Evolutionary conservation across 176 grass and related monocot species (phyloP).

Genomic region (Oryza glumipatula): DNA sequence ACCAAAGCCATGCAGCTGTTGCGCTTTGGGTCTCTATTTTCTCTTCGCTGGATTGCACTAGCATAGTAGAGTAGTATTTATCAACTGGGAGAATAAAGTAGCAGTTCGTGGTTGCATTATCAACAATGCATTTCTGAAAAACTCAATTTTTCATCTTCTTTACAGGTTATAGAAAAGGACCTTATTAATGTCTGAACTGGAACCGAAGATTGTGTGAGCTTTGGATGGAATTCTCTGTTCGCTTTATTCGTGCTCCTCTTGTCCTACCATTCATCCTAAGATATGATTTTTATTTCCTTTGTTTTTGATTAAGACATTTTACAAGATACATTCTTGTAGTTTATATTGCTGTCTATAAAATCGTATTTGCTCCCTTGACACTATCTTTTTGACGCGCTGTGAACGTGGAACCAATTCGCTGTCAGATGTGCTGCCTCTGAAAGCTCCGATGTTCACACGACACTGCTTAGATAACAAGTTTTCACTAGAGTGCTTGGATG

Average conservation of each 20-base stretch:
- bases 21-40: constrained; percentile 36
- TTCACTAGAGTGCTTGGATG: neutral
- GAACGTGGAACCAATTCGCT: neutral
- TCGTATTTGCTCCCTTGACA: neutral
- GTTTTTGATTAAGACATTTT: constrained; percentile 20
- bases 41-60: constrained; percentile 54
- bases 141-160: constrained; percentile 28
- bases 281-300: constrained; percentile 4
- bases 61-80: neutral
- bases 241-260: constrained; percentile 9
- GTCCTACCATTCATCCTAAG: neutral
- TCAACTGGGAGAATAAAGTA: constrained; percentile 46
- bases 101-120: constrained; percentile 43
- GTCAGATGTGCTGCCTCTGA: neutral
- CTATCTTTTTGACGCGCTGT: neutral
- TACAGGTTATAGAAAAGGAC: constrained; percentile 44
- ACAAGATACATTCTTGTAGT: neutral
- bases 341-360: neutral
- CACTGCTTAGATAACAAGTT: constrained; percentile 28
- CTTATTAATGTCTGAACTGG: constrained; percentile 9
- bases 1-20: constrained; percentile 41
- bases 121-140: neutral
- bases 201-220: constrained; percentile 23
- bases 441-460: neutral
- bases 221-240: constrained; percentile 14